Base-by-base conservation (phyloP, 768 basidiomycete species). In the Macrolepiota albuminosa region DNA sequence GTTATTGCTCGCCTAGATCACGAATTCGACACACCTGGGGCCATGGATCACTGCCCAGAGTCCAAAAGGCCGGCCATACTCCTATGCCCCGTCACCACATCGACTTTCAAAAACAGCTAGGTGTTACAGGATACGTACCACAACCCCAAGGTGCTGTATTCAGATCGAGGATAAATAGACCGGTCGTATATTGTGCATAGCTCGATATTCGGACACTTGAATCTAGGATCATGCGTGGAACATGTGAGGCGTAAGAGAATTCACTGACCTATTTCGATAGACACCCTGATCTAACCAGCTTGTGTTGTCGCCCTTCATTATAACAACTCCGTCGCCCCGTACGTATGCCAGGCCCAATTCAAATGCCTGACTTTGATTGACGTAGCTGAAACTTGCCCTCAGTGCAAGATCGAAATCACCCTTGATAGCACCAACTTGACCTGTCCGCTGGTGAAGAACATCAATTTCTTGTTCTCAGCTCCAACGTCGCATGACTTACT, bases 61-160 rank as follows among this genome's bases (percentile, higher is more conserved):
- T 86, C 90, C 89, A 91, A 71, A 87, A 91, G 6, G 89, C 88
- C 46, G 91, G 92, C 93, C 93, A 93, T 24, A 87, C 84, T 65
- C 82, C 88, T 90, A 39, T 18, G 45, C 36, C 66, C 11, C 18
- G 8, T 50, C 26, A 56, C 34, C 31, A 24, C 21, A 26, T 21
- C n/a, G 11, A 36, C 21, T 34, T 55, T 16, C 29, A 4, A 24
- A 29, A 8, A 31, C n/a, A 36, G 6, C 5, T 36, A 21, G 11
- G 16, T 7, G 18, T 18, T n/a, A 0, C 21, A 29, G 51, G 10
- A 34, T 52, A 73, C 82, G 57, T 75, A 84, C 92, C 91, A 73
- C 93, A 96, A 56, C 93, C 94, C 84, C 88, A 92, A 0, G 93
- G 93, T 49, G 93, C 92, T 71, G 82, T 85, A 59, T 87, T 84